These are phyloP conservation scores for Geosmithia morbida DNA, from an alignment of 2,329 filamentous ascomycete species.

Conservation along the genomic window DNA sequence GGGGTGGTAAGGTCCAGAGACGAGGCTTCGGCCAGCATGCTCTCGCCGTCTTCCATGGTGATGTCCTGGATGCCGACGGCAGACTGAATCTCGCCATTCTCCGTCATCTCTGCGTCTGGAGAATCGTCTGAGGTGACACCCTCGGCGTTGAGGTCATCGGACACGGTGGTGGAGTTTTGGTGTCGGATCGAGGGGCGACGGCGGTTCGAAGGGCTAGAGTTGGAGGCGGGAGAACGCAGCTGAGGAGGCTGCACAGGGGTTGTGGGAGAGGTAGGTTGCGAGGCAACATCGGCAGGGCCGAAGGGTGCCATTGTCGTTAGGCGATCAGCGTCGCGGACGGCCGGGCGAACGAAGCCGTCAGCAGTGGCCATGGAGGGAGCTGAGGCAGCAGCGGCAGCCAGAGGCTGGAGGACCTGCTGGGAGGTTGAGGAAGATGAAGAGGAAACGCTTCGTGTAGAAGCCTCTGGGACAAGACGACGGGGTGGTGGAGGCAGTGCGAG, in stretches of 20 bases:
- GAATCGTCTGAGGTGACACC: constrained; percentile 69
- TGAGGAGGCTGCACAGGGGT: constrained; percentile 63
- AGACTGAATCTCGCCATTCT: constrained; percentile 57
- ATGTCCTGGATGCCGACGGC: constrained; percentile 78
- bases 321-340: constrained; percentile 61
- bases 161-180: constrained; percentile 78
- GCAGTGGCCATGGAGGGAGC: constrained; percentile 52
- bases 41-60: constrained; percentile 63
- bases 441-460: not conserved
- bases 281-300: constrained; percentile 53
- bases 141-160: constrained; percentile 75
- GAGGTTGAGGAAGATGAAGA: constrained; percentile 23
- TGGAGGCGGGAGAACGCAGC: constrained; percentile 35
- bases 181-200: constrained; percentile 78
- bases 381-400: constrained; percentile 39
- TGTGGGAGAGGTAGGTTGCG: constrained; percentile 86
- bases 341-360: constrained; percentile 66
- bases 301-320: constrained; percentile 69
- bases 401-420: constrained; percentile 40
- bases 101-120: constrained; percentile 63
- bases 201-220: constrained; percentile 36
- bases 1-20: constrained; percentile 61
- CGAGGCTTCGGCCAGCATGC: constrained; percentile 60
- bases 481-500: constrained; percentile 18
- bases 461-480: not conserved